Evolutionary conservation across 2,329 filamentous ascomycete genomes (phyloP).

Genomic region (Canariomyces notabilis): DNA sequence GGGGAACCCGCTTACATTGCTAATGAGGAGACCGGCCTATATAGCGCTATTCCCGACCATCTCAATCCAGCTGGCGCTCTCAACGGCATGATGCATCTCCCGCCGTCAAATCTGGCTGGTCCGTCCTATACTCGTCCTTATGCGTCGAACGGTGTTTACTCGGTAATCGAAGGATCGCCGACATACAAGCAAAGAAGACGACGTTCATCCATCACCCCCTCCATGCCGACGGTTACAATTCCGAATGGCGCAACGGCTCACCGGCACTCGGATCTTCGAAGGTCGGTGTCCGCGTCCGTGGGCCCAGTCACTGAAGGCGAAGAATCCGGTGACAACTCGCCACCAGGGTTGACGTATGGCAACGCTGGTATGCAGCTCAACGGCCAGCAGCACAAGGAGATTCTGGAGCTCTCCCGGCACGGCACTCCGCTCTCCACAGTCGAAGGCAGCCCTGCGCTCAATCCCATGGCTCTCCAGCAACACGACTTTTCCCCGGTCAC

Average conservation of each 20-base stretch:
- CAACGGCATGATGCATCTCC: conserved; percentile 86
- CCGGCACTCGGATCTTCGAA: conserved; percentile 81
- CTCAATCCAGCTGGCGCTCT: conserved; percentile 66
- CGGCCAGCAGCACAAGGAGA: conserved; percentile 68
- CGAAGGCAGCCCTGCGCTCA: conserved; percentile 74
- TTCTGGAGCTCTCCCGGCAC: conserved; percentile 79
- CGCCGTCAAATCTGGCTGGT: conserved; percentile 75
- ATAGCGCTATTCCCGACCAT: conserved; percentile 90
- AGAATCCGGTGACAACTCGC: conserved; percentile 72
- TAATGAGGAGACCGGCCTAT: conserved; percentile 94
- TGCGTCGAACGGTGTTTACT: conserved; percentile 75
- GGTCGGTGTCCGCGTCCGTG: conserved; percentile 85
- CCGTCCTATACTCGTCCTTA: conserved; percentile 75
- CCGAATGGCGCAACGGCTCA: conserved; percentile 50
- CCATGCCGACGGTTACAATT: conserved; percentile 64
- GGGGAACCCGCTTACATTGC: conserved; percentile 94
- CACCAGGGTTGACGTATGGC: conserved; percentile 69
- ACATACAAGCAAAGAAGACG: conserved; percentile 97
- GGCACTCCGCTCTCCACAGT: conserved; percentile 83
- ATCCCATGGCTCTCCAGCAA: conserved; percentile 62
- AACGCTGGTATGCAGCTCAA: conserved; percentile 60
- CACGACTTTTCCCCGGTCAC: conserved; percentile 64
- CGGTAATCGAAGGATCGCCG: conserved; percentile 93
- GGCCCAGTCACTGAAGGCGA: conserved; percentile 76
- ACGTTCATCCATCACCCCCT: conserved; percentile 84